Base-by-base conservation (phyloP, 352 stramenopile species). In the Globisporangium radiosum region DNA sequence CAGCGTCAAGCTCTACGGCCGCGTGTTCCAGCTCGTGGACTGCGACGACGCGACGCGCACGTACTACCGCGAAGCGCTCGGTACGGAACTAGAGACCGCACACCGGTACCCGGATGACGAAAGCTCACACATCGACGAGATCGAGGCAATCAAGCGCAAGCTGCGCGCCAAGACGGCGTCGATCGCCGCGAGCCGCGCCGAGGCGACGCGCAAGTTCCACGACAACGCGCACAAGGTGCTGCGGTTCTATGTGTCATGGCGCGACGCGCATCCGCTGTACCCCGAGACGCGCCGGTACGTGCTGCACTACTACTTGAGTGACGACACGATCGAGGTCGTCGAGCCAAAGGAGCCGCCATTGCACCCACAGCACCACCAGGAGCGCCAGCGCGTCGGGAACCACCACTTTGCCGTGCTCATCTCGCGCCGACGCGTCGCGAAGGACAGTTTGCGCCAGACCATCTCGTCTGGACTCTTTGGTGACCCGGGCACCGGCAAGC, bases 311-410 rank as follows among this genome's bases (percentile, higher is more conserved):
- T 98, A 96, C 66, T 59, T 98, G 53, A 69, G 73, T 33, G 90
- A 98, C 71, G 90, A 98, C 61, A 97, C 88, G 14, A 62, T 98
- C 7, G 90, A 97, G 68, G 70, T 98, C 3, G 71, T 94, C 15
- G 90, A 98, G 71, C 71, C 76, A 7, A 67, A 62, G 13, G 56
- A 67, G 15, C 39, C 75, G 38, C 52, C 68, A 7, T 69, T 72
- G 17, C 70, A 53, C 0, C 50, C 42, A 10, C 47, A 80, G 42
- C 48, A 65, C 4, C 69, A 76, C 15, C 68, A 85, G 33, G 44
- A 79, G 47, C 52, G 67, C 9, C 71, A 76, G 17, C 70, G 87
- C 11, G 74, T 72, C 14, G 72, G 71, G 57, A 72, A 74, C 40
- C 79, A 77, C 11, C 72, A 81, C 19, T 95, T 95, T 53, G 68